Conservation (phyloP, 225 moss, liverwort and hornwort species). For the Polytrichum commune region DNA sequence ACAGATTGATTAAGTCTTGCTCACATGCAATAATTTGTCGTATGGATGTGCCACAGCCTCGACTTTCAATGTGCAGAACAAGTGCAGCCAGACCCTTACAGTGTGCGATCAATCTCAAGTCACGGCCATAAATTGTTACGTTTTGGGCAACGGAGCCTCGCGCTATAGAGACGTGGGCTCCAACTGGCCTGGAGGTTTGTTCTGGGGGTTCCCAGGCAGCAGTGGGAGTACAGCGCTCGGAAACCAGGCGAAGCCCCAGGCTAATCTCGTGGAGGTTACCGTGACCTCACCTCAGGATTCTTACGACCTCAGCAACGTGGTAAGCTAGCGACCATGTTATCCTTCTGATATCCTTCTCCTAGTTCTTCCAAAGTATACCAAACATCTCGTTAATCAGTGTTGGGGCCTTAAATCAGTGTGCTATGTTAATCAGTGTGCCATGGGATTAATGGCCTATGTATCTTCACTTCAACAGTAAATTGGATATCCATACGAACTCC, state of each 20-base stretch:
- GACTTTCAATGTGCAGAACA: slow-evolving; percentile 18
- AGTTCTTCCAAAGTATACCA: neutral
- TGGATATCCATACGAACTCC: too few species aligned
- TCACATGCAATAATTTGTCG: too few species aligned
- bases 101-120: slow-evolving; percentile 11
- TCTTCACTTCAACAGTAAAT: too few species aligned
- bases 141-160: slow-evolving; percentile 5
- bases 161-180: slow-evolving; percentile 9
- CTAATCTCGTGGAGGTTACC: slow-evolving; percentile 23
- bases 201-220: slow-evolving; percentile 16
- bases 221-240: neutral
- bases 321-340: slow-evolving; percentile 1
- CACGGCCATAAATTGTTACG: slow-evolving; percentile 2
- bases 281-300: neutral
- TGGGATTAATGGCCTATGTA: too few species aligned
- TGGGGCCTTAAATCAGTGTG: neutral
- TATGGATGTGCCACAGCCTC: neutral
- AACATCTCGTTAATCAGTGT: neutral
- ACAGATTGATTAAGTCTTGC: too few species aligned
- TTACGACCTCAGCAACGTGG: slow-evolving; percentile 30
- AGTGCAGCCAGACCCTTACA: slow-evolving; percentile 10
- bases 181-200: slow-evolving; percentile 13
- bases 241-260: slow-evolving; percentile 15
- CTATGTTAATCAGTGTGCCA: too few species aligned
- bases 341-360: too few species aligned